Percentiles rank a stretch among this genome's conserved stretches.
phyloP scores from a whole-genome alignment of 257 asterid species.

The Nicotiana otophora region DNA sequence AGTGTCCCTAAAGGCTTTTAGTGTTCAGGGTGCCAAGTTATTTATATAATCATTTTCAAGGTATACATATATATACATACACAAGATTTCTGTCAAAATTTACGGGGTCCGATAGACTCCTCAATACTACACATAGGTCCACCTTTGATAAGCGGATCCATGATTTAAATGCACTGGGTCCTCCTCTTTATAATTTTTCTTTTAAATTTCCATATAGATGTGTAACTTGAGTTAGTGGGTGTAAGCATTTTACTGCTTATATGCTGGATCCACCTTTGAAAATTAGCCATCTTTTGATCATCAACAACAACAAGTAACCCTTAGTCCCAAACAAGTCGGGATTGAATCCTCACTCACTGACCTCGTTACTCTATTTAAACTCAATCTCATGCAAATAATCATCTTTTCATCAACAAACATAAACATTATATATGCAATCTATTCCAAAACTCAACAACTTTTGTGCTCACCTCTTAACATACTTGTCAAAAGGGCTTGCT shows the following conservation, averaged over 20 bases:
- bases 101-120: too few relatives aligned
- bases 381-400: too few relatives aligned
- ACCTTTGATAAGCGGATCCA: neutral
- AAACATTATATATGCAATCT: neutral
- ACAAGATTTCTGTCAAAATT: too few relatives aligned
- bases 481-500: slow-evolving; percentile 60
- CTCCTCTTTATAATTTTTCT: neutral
- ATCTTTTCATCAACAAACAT: neutral
- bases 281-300: neutral
- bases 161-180: neutral
- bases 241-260: neutral
- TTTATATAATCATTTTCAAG: too few relatives aligned
- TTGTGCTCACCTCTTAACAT: slow-evolving; percentile 62
- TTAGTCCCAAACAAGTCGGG: too few relatives aligned
- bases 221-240: neutral
- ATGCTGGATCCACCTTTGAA: neutral
- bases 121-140: too few relatives aligned
- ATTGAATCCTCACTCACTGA: too few relatives aligned
- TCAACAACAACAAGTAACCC: too few relatives aligned
- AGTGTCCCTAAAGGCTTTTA: too few relatives aligned
- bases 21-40: too few relatives aligned
- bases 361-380: too few relatives aligned
- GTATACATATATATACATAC: too few relatives aligned
- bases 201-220: neutral
- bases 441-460: neutral